A percentile compares a stretch with the other conserved stretches of the same genome.
phyloP scores from a whole-genome alignment of 2,329 filamentous ascomycete genomes.

The Xylaria sp. region DNA sequence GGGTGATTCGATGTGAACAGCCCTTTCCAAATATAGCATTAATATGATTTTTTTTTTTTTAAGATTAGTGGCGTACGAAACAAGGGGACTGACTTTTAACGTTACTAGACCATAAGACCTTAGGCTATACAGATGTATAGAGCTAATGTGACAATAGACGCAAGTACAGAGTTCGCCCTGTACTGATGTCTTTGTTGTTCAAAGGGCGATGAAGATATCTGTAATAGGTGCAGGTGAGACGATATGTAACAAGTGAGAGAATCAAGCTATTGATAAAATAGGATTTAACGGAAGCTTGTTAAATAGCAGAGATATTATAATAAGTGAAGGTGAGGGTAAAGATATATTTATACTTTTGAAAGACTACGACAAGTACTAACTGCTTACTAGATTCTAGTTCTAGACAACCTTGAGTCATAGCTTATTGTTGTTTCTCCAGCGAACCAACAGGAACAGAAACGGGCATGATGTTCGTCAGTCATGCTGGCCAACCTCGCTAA shows the following conservation, averaged over 20 bases:
- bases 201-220: no score
- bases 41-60: background rate
- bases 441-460: conserved; percentile 6
- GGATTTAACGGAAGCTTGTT: background rate
- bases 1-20: background rate
- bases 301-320: background rate
- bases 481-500: conserved; percentile 12
- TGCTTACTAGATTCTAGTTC: conserved; percentile 14
- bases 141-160: background rate
- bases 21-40: conserved; percentile 1
- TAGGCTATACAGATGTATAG: conserved; percentile 1
- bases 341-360: conserved; percentile 14
- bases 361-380: conserved; percentile 9
- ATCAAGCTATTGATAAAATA: conserved; percentile 3
- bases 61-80: background rate
- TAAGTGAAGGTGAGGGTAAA: conserved; percentile 1
- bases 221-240: no score
- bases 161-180: background rate
- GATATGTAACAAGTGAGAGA: background rate
- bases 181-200: background rate
- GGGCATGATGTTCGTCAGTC: background rate
- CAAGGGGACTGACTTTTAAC: background rate
- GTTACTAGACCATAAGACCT: background rate
- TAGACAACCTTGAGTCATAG: conserved; percentile 5
- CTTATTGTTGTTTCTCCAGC: conserved; percentile 7